These are phyloP conservation scores for Babesia bovis DNA, from an alignment of 169 alveolate species.

Conservation along the genomic window DNA sequence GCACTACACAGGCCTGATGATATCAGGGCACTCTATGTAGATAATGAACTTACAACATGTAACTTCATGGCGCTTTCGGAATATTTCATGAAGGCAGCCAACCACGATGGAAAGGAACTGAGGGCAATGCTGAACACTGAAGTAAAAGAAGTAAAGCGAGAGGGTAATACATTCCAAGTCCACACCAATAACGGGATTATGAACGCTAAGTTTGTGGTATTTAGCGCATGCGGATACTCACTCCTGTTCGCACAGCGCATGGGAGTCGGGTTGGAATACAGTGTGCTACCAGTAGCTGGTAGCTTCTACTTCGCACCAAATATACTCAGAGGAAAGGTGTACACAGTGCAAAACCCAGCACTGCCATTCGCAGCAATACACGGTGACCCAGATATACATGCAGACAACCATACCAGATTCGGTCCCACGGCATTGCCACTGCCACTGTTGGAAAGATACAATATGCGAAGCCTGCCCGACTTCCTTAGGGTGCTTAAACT, in stretches of 20 bases:
- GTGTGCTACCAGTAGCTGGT: constrained; percentile 85
- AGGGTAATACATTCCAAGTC: constrained; percentile 55
- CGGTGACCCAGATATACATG: constrained; percentile 85
- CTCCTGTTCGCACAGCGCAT: constrained; percentile 80
- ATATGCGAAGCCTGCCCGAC: constrained; percentile 73
- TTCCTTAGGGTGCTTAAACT: constrained; percentile 75
- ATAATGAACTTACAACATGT: constrained; percentile 79
- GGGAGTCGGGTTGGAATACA: constrained; percentile 81
- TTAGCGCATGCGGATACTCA: constrained; percentile 85
- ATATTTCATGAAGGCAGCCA: constrained; percentile 73
- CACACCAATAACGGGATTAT: constrained; percentile 69
- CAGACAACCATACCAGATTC: constrained; percentile 73
- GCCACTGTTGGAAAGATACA: constrained; percentile 83
- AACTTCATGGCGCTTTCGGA: constrained; percentile 73
- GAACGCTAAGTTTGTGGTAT: constrained; percentile 78
- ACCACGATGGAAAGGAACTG: constrained; percentile 49
- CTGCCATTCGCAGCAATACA: constrained; percentile 87
- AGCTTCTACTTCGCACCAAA: constrained; percentile 81
- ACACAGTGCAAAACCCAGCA: constrained; percentile 84
- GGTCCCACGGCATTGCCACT: constrained; percentile 87
- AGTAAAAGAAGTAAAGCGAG: constrained; percentile 67
- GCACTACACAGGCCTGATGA: constrained; percentile 47
- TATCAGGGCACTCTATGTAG: constrained; percentile 74
- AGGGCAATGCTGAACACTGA: constrained; percentile 69
- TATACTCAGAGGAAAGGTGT: constrained; percentile 80